Evolutionary conservation across 2,329 filamentous ascomycete genomes (phyloP), one percentile per base, ranked within the genome.

Genomic region (Didymella exigua): DNA sequence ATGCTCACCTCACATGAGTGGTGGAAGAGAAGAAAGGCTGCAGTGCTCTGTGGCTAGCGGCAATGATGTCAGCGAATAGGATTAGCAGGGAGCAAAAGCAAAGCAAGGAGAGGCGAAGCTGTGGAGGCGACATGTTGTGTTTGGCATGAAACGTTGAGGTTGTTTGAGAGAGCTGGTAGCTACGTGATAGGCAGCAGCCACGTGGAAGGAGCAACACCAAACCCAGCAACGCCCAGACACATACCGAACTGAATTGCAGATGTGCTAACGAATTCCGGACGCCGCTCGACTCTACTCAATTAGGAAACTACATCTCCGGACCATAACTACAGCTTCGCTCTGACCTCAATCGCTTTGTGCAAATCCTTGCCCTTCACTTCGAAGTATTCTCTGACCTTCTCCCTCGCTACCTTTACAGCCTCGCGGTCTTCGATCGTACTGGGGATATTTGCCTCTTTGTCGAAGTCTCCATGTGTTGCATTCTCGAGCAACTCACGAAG

Each of bases 401-500:
- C 78, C 74, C 87, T 85, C 40, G 91, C 92, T 50, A 90, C 85
- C 18, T 88, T 86, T 7, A 97, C 86, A 8, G 89, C 90, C 24
- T 83, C 81, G 1, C 78, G 78, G 76, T 97, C 93, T 76, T 96
- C 93, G 41, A 97, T 89, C 3, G 92, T 96, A 23, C 89, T 89
- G 8, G 93, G 93, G 40, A 93, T 85, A 58, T 81, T 81, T 1
- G 96, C 88, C 42, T 84, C 79, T 71, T 86, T 89, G 14, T 88
- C 87, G 64, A 89, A 89, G 23, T 93, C 85, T 1, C 85, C 90
- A 56, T 88, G 83, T 5, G 88, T 86, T 0, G 86, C 91, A 69
- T 96, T 91, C 78, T 97, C 93, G 14, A 96, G 77, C 62, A 97
- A 77, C 76, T 96, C 90, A 27, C 90, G 82, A 72, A 97, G 76